These are phyloP conservation scores for Scheffersomyces cryptocercus DNA, from an alignment of 1,139 yeast species.

Conservation along the genomic window DNA sequence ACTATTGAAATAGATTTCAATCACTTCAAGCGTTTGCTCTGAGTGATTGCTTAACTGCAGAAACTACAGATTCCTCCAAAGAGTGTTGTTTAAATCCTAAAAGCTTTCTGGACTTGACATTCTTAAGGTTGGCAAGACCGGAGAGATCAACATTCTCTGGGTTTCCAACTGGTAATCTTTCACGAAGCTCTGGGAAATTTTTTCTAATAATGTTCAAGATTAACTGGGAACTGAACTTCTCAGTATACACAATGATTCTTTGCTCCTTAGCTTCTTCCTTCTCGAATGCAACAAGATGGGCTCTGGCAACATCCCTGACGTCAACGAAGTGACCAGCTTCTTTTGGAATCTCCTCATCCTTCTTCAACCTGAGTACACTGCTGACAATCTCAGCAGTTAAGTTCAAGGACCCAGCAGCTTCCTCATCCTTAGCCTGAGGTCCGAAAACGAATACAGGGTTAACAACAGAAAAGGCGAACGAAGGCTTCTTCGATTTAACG, in stretches of 20 bases:
- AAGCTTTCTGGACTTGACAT: slow-evolving; percentile 28
- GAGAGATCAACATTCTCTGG: slow-evolving; percentile 6
- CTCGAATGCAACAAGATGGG: slow-evolving; percentile 34
- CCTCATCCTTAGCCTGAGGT: slow-evolving; percentile 21
- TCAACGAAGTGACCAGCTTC: slow-evolving; percentile 10
- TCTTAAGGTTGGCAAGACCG: slow-evolving; percentile 11
- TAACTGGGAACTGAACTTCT: slow-evolving; percentile 32
- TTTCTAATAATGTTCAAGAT: slow-evolving; percentile 28
- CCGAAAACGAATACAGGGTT: slow-evolving; percentile 25
- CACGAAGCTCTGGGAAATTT: slow-evolving; percentile 8
- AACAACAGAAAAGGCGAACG: slow-evolving; percentile 12
- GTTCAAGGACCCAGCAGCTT: slow-evolving; percentile 21
- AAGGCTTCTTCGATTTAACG: slow-evolving; percentile 15
- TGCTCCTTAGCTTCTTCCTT: slow-evolving; percentile 23
- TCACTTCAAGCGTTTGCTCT: neutral
- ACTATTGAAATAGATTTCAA: no score
- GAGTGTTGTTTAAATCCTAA: slow-evolving; percentile 38
- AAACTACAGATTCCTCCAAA: slow-evolving; percentile 39
- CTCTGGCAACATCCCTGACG: slow-evolving; percentile 48
- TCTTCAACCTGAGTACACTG: slow-evolving; percentile 15
- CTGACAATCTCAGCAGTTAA: slow-evolving; percentile 33
- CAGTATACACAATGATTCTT: slow-evolving; percentile 28
- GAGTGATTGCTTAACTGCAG: slow-evolving; percentile 45
- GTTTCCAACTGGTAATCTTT: slow-evolving; percentile 6
- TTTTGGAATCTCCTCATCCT: slow-evolving; percentile 14